These are phyloP conservation scores for Crithidia expoeki DNA, from an alignment of 208 protist species.

Conservation along the genomic window DNA sequence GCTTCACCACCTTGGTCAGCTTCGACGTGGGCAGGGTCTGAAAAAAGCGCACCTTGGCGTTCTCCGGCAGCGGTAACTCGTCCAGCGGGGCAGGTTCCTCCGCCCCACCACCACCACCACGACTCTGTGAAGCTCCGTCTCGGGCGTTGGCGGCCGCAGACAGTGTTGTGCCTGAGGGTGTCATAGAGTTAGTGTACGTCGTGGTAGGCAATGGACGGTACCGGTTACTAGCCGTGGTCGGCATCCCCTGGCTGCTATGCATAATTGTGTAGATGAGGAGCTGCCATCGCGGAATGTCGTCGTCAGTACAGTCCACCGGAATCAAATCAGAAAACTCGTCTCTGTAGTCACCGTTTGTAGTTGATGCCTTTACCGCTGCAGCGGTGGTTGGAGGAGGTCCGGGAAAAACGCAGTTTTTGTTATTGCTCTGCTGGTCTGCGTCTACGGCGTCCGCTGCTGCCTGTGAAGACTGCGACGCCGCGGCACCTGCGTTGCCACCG, in stretches of 20 bases:
- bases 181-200: neutral
- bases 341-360: neutral
- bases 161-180: neutral
- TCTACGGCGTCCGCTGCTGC: neutral
- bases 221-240: neutral
- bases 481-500: neutral
- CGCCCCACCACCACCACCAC: conserved; percentile 6
- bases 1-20: conserved; percentile 82
- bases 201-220: neutral
- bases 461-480: neutral
- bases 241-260: conserved; percentile 8
- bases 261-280: conserved; percentile 46
- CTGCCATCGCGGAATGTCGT: conserved; percentile 68
- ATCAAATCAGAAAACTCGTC: neutral
- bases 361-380: neutral
- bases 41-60: conserved; percentile 38
- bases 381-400: neutral
- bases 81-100: conserved; percentile 16
- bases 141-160: neutral
- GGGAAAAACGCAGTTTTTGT: neutral
- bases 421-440: neutral
- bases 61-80: conserved; percentile 20
- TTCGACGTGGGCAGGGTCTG: conserved; percentile 55
- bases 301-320: conserved; percentile 14
- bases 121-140: neutral